Base-by-base conservation (phyloP, 305 asterid genomes). In the Striga hermonthica region DNA sequence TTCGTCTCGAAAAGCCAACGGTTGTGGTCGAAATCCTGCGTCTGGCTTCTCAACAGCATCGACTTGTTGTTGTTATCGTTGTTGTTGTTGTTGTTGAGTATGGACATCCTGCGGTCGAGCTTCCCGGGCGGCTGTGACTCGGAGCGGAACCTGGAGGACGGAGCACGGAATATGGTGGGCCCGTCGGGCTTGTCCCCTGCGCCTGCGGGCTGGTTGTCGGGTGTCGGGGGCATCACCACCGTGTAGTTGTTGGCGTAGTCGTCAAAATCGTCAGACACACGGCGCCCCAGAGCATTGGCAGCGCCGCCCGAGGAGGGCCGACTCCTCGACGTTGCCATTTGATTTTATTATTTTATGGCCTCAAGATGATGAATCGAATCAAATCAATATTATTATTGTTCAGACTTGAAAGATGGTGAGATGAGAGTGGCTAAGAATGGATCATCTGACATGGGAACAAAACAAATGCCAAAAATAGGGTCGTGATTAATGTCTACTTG, bases 221-320 rank as follows among this genome's bases (percentile, higher is more conserved):
- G 98, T 9, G 98, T 92, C 7, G 98, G 87, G 0, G 98, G 98
- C 97, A 92, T 86, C 70, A 84, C 75, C n/a, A 92, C 98, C 1
- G 98, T 89, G 77, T 87, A 92, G 64, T 84, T 87, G 0, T 72
- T 81, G 31, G 31, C 31, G 65, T 75, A 84, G 69, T 91, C 95
- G 60, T 72, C 80, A 9, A 22, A 22, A 1, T 15, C 35, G 11
- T 80, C 85, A 1, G 78, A 13, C 0, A 80, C 59, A 1, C 77
- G n/a, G 45, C 41, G 59, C 41, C n/a, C n/a, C n/a, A n/a, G n/a
- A n/a, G n/a, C n/a, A n/a, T n/a, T n/a, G n/a, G n/a, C n/a, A n/a
- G n/a, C n/a, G n/a, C n/a, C n/a, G n/a, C n/a, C n/a, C n/a, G n/a
- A n/a, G n/a, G n/a, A n/a, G n/a, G n/a, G n/a, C n/a, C n/a, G 31